Evolutionary conservation across 805 yeast genomes (phyloP), one percentile per base, ranked within the genome.

Genomic region (Pichia pseudocactophila): DNA sequence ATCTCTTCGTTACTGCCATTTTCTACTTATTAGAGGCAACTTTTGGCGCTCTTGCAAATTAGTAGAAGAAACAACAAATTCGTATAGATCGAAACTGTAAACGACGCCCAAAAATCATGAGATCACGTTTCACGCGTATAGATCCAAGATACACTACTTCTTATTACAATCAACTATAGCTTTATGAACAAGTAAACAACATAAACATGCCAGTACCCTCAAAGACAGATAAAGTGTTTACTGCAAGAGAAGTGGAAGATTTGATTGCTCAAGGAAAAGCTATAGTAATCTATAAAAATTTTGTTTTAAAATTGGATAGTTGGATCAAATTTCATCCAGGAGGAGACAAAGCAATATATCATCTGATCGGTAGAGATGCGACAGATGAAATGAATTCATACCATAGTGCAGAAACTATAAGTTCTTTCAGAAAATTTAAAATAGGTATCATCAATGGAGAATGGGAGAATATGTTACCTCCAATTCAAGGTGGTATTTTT

Each of bases 381-480:
- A 80, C 92, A 0, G 95, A 86, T 57, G 96, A 88, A 58, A 86
- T 87, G 84, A 73, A 78, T 41, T 88, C 89, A 8, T 87, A 85
- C 54, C 96, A 87, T 57, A 59, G 74, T 35, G 75, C 69, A 11
- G 82, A 75, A 39, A 74, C 92, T 0, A 63, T 72, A 8, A 37
- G 46, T 3, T 59, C 61, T 0, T 81, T 84, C 58, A 53, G 57
- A n/a, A 69, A 61, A 32, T 88, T 74, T 73, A 71, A 65, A 43
- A 70, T 87, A 12, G 96, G 96, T 1, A 57, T 53, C 11, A 76
- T 86, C 7, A 76, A 78, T 42, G 59, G 67, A 44, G 65, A 65
- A 9, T 87, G 96, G 96, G 67, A 66, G 41, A 82, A 84, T 60
- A 62, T 87, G 58, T 57, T 83, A 28, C 96, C 96, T 4, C 96